Evolutionary conservation across 2,329 filamentous ascomycete species (phyloP).

Genomic region (Purpureocillium takamizusanense): DNA sequence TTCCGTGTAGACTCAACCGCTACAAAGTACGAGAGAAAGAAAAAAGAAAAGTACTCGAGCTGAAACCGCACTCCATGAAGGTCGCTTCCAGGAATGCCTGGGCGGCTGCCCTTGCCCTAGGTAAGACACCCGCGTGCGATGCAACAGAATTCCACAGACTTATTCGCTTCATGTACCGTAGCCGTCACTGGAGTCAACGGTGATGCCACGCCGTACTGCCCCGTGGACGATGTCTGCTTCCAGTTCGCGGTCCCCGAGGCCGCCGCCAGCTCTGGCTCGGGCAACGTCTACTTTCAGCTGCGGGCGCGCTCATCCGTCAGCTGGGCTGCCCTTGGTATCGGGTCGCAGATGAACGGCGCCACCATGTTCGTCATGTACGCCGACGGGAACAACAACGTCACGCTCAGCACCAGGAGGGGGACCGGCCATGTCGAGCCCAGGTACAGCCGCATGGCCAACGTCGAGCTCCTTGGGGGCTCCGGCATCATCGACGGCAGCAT

Average conservation of each 20-base stretch:
- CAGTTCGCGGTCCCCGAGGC: constrained; percentile 43
- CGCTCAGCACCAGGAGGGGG: constrained; percentile 47
- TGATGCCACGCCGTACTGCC: constrained; percentile 28
- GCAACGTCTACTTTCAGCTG: constrained; percentile 54
- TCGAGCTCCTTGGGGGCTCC: constrained; percentile 50
- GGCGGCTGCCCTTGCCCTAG: no score
- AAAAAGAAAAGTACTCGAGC: no score
- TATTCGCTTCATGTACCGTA: constrained; percentile 4
- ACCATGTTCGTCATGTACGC: constrained; percentile 57
- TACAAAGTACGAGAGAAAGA: no score
- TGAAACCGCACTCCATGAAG: no score
- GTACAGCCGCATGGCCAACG: constrained; percentile 30
- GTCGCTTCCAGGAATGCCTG: no score
- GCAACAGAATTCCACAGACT: no score
- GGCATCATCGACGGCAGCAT: constrained; percentile 43
- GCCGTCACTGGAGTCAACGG: constrained; percentile 13
- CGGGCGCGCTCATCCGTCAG: constrained; percentile 39
- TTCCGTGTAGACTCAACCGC: no score
- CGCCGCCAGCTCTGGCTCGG: constrained; percentile 36
- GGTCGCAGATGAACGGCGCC: constrained; percentile 42
- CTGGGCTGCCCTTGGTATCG: constrained; percentile 53
- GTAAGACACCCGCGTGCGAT: no score
- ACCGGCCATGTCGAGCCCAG: constrained; percentile 37
- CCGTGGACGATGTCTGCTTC: constrained; percentile 39
- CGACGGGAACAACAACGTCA: constrained; percentile 49